These are phyloP conservation scores for Hippophae gyantsensis DNA, from an alignment of 306 rosid species.

Conservation along the genomic window DNA sequence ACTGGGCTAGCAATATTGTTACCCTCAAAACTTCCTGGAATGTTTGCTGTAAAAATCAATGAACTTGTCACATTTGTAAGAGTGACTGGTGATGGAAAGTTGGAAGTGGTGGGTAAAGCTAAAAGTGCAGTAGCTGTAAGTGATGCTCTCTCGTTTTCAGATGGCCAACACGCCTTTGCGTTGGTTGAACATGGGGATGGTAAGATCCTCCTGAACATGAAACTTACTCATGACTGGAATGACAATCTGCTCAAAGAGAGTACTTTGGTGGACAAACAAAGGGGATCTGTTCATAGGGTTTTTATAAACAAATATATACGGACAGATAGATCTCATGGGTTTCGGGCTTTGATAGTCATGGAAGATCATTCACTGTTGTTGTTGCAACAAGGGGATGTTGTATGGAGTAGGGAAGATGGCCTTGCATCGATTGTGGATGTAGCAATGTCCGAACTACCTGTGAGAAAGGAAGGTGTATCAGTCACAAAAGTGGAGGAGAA, in stretches of 20 bases:
- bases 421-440: conserved; percentile 90
- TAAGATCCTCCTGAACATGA: conserved; percentile 53
- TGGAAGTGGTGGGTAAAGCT: conserved; percentile 61
- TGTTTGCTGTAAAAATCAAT: conserved; percentile 51
- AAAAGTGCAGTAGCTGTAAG: conserved; percentile 48
- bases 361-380: conserved; percentile 93
- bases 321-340: conserved; percentile 80
- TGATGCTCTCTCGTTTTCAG: conserved; percentile 64
- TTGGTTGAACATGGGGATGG: conserved; percentile 54
- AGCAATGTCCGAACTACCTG: conserved; percentile 75
- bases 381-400: conserved; percentile 91
- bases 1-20: conserved; percentile 45
- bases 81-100: conserved; percentile 56
- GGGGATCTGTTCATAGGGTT: conserved; percentile 62
- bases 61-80: conserved; percentile 36
- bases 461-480: conserved; percentile 76
- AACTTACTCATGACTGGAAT: conserved; percentile 52
- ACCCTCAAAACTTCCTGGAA: conserved; percentile 62
- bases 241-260: conserved; percentile 67
- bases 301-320: conserved; percentile 77
- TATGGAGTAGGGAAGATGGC: conserved; percentile 97
- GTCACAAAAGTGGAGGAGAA: conserved; percentile 82
- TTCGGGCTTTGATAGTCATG: conserved; percentile 86
- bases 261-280: conserved; percentile 51
- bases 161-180: conserved; percentile 65